Conservation (phyloP, 495 filamentous ascomycete species). For the Chaetomidium leptoderma region DNA sequence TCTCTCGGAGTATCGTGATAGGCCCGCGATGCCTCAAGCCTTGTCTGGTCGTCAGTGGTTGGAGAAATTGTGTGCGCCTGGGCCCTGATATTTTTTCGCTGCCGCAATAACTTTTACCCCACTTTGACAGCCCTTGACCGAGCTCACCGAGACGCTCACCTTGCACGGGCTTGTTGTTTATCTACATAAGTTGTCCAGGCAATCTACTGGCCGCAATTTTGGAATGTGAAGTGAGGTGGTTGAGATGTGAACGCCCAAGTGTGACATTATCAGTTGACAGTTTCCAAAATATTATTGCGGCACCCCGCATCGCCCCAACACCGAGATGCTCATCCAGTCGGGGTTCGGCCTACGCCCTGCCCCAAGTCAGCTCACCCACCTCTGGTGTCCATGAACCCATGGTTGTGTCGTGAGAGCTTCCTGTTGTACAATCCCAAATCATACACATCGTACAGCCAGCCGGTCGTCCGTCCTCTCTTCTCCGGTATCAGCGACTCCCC, state of each 20-base stretch:
- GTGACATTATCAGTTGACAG: too few relatives aligned
- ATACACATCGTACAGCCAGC: constrained; percentile 6
- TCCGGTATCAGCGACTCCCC: not conserved
- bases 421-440: not conserved
- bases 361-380: too few relatives aligned
- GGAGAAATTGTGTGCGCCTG: constrained; percentile 39
- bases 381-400: not conserved
- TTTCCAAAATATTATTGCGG: too few relatives aligned
- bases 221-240: too few relatives aligned
- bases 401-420: not conserved
- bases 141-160: constrained; percentile 20
- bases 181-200: too few relatives aligned
- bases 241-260: too few relatives aligned
- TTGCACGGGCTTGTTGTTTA: constrained; percentile 5
- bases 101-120: constrained; percentile 36
- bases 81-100: constrained; percentile 35
- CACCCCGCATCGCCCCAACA: too few relatives aligned
- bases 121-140: constrained; percentile 21
- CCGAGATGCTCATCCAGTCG: too few relatives aligned
- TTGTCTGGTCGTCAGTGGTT: constrained; percentile 28
- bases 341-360: too few relatives aligned
- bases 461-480: not conserved
- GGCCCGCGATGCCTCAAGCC: constrained; percentile 29
- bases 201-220: too few relatives aligned
- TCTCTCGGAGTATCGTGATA: constrained; percentile 24